Conservation (phyloP, 73 alveolate genomes). For the Uronychia binucleata region DNA sequence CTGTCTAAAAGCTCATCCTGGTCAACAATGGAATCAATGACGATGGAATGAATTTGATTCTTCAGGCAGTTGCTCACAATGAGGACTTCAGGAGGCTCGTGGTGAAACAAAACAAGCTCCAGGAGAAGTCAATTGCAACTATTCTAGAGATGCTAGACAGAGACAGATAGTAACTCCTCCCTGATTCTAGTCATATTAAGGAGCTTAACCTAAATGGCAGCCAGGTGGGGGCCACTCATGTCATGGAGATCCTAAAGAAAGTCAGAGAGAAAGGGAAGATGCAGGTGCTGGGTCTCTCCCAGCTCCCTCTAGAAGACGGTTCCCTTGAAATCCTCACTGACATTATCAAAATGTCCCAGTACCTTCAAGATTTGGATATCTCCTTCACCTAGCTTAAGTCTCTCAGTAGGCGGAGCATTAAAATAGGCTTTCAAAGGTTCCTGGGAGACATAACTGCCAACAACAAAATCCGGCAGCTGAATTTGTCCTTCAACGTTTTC, state of each 20-base stretch:
- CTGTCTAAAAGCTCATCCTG: too few species aligned
- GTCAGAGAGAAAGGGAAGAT: background rate
- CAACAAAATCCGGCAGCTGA: too few species aligned
- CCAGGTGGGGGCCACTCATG: background rate
- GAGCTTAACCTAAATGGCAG: background rate
- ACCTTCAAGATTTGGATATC: background rate
- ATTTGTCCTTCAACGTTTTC: background rate
- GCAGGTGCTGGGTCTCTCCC: background rate
- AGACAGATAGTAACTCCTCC: background rate
- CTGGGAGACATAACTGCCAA: too few species aligned
- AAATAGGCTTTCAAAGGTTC: too few species aligned
- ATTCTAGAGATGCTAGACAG: background rate
- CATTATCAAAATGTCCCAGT: background rate
- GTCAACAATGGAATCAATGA: conserved; percentile 52
- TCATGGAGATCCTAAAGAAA: background rate
- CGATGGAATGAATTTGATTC: conserved; percentile 2
- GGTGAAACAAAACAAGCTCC: too few species aligned
- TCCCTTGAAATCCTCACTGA: background rate
- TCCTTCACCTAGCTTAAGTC: background rate
- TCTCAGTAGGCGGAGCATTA: too few species aligned
- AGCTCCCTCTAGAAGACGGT: background rate
- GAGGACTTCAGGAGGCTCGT: background rate
- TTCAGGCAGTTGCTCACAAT: background rate
- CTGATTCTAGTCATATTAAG: background rate
- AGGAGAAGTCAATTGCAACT: background rate